A percentile compares a stretch with the other conserved stretches of the same genome.
Evolutionary conservation across 2,329 filamentous ascomycete species (phyloP).

Genomic region (Ophiostoma triangulosporum): DNA sequence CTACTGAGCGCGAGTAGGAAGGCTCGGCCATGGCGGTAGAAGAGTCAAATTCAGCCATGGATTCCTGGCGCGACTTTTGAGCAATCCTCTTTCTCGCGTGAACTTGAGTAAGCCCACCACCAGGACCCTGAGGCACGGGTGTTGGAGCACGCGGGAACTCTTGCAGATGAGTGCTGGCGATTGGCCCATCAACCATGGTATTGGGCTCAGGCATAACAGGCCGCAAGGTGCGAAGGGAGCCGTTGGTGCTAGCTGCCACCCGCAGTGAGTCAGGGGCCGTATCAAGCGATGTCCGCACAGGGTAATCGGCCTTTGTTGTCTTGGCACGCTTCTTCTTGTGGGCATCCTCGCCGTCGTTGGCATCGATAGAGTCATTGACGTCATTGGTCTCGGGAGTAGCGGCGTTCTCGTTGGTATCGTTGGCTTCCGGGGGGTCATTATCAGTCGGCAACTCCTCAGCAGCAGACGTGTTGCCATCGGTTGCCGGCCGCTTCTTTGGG

Average conservation of each 20-base stretch:
- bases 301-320: slow-evolving; percentile 52
- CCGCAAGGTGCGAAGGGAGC: slow-evolving; percentile 72
- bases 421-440: slow-evolving; percentile 14
- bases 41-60: slow-evolving; percentile 26
- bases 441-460: slow-evolving; percentile 44
- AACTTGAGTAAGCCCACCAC: slow-evolving; percentile 19
- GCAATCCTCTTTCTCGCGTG: slow-evolving; percentile 21
- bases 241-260: slow-evolving; percentile 81
- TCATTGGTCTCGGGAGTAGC: slow-evolving; percentile 22
- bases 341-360: slow-evolving; percentile 40
- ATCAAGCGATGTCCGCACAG: slow-evolving; percentile 50
- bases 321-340: slow-evolving; percentile 65
- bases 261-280: slow-evolving; percentile 65
- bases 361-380: slow-evolving; percentile 23
- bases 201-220: slow-evolving; percentile 44
- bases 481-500: slow-evolving; percentile 37
- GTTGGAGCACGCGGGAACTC: slow-evolving; percentile 66
- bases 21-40: slow-evolving; percentile 16
- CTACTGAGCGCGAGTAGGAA: slow-evolving; percentile 27
- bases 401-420: slow-evolving; percentile 36
- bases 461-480: slow-evolving; percentile 56
- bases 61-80: slow-evolving; percentile 44
- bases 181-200: slow-evolving; percentile 19
- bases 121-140: slow-evolving; percentile 45
- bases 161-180: slow-evolving; percentile 43